Conservation (phyloP, 345 rosid species). For the Alliaria petiolata region DNA sequence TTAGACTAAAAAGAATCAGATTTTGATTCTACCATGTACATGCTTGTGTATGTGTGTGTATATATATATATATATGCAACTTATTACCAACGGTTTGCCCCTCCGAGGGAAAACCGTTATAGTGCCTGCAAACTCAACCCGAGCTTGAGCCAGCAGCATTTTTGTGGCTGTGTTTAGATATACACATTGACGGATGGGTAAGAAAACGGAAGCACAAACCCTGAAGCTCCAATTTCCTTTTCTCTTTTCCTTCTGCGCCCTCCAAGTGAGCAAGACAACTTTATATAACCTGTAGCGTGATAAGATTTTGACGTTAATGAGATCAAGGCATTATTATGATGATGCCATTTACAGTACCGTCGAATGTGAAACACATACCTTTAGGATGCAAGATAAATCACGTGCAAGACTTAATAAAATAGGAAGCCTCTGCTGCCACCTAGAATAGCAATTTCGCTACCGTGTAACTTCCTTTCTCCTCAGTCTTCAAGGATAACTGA, state of each 20-base stretch:
- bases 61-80: constrained; percentile 18
- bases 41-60: constrained; percentile 26
- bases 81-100: no score
- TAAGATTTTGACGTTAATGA: background rate
- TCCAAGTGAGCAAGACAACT: constrained; percentile 23
- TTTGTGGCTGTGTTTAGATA: constrained; percentile 19
- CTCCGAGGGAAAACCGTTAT: background rate
- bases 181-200: constrained; percentile 24
- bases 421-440: constrained; percentile 23
- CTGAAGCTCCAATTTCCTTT: constrained; percentile 23
- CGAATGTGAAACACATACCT: no score
- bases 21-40: constrained; percentile 32
- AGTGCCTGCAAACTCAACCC: constrained; percentile 25
- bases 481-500: constrained; percentile 33
- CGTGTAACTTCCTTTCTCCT: constrained; percentile 23
- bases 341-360: background rate
- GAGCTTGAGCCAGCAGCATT: constrained; percentile 13
- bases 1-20: constrained; percentile 30
- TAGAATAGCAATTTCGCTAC: constrained; percentile 8
- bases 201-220: constrained; percentile 24
- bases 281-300: constrained; percentile 10
- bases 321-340: background rate
- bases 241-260: constrained; percentile 12
- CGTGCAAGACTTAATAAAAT: constrained; percentile 30
- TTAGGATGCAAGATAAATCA: constrained; percentile 27